These are phyloP conservation scores for Oryza longistaminata DNA, from an alignment of 176 grass and related monocot species.

Conservation along the genomic window DNA sequence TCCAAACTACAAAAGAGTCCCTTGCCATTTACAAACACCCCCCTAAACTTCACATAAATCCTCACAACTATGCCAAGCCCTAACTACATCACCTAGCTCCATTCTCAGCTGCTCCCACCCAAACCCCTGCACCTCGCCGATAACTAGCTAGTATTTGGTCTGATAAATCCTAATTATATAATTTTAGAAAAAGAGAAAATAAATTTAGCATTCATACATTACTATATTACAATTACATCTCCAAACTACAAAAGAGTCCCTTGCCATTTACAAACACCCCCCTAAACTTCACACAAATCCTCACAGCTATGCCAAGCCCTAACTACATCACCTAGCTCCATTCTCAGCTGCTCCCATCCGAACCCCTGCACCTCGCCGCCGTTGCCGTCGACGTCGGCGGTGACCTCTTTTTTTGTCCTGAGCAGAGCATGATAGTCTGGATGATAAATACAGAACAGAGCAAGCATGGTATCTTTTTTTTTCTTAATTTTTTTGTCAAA, in stretches of 20 bases:
- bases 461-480: neutral
- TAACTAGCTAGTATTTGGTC: too few species aligned
- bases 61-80: constrained; percentile 59
- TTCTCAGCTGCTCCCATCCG: constrained; percentile 64
- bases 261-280: constrained; percentile 16
- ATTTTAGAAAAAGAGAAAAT: constrained; percentile 7
- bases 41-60: constrained; percentile 34
- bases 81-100: constrained; percentile 71
- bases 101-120: constrained; percentile 65
- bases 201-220: neutral
- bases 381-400: neutral
- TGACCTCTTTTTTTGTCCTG: constrained; percentile 40
- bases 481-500: neutral
- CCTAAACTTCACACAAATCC: constrained; percentile 23
- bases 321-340: constrained; percentile 68
- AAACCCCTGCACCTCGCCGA: constrained; percentile 39
- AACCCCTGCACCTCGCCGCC: constrained; percentile 39
- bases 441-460: neutral
- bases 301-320: constrained; percentile 63
- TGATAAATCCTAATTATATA: neutral
- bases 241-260: neutral
- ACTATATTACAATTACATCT: neutral
- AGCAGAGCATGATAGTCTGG: too few species aligned
- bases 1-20: constrained; percentile 1
- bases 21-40: constrained; percentile 19